These are phyloP conservation scores for Sphaerobolus stellatus DNA, from an alignment of 1,284 basidiomycete species.

Conservation along the genomic window DNA sequence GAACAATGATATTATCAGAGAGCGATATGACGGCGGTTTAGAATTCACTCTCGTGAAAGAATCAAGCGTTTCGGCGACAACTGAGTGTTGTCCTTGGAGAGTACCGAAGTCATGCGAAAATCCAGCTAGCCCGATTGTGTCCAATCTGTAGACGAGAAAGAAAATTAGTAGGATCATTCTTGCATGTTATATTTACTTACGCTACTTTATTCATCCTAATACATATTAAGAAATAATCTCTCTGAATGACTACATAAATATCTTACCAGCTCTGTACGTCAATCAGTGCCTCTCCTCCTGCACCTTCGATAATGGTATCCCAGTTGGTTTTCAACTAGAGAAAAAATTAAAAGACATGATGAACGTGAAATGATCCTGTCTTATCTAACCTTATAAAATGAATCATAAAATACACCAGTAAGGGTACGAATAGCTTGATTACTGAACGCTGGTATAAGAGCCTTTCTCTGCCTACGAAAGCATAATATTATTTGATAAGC, in stretches of 20 bases:
- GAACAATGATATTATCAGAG: slow-evolving; percentile 40
- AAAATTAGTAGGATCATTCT: background rate
- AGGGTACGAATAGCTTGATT: slow-evolving; percentile 42
- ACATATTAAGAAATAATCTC: background rate
- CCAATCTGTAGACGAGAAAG: slow-evolving; percentile 41
- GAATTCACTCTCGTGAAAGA: slow-evolving; percentile 31
- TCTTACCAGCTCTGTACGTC: slow-evolving; percentile 5
- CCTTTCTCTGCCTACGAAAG: slow-evolving; percentile 39
- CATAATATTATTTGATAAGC: background rate
- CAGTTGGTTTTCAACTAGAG: background rate
- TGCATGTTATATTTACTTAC: slow-evolving; percentile 29
- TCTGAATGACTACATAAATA: background rate
- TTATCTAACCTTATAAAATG: slow-evolving; percentile 46
- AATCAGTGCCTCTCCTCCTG: background rate
- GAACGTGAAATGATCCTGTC: background rate
- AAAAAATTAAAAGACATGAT: background rate
- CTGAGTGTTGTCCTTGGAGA: slow-evolving; percentile 45
- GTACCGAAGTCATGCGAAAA: slow-evolving; percentile 58
- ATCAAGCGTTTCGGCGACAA: slow-evolving; percentile 49
- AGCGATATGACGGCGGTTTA: slow-evolving; percentile 21
- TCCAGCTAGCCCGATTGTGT: slow-evolving; percentile 57
- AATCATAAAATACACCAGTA: slow-evolving; percentile 46
- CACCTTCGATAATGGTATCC: slow-evolving; percentile 1
- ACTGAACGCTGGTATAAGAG: slow-evolving; percentile 47
- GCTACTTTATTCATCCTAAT: slow-evolving; percentile 51